phyloP scores from a whole-genome alignment of 768 basidiomycete species.

The Calvatia gigantea region DNA sequence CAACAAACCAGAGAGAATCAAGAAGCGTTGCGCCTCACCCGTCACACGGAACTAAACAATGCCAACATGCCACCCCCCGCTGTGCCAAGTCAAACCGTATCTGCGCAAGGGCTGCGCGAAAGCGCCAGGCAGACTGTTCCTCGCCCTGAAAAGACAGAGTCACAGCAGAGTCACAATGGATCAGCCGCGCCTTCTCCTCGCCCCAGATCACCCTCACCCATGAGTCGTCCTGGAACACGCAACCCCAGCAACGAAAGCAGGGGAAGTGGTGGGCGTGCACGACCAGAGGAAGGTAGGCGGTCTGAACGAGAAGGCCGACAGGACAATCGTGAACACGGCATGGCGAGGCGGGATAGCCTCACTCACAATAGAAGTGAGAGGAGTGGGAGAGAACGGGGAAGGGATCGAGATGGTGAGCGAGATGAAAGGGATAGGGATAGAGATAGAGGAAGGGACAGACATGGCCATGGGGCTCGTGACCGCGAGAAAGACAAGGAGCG shows the following conservation, averaged over 20 bases:
- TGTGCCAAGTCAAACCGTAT: slow-evolving; percentile 73
- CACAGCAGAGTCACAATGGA: slow-evolving; percentile 49
- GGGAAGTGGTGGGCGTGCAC: slow-evolving; percentile 59
- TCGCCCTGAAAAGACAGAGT: slow-evolving; percentile 40
- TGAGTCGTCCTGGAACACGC: slow-evolving; percentile 63
- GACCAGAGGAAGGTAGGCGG: slow-evolving; percentile 51
- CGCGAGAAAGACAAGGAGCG: slow-evolving; percentile 54
- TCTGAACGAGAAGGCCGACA: slow-evolving; percentile 47
- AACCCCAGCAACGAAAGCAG: slow-evolving; percentile 73
- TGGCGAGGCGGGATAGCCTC: slow-evolving; percentile 45
- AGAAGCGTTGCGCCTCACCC: slow-evolving; percentile 35
- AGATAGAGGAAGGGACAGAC: slow-evolving; percentile 37
- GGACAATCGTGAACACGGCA: slow-evolving; percentile 40
- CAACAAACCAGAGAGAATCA: slow-evolving; percentile 11
- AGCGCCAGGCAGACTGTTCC: slow-evolving; percentile 68
- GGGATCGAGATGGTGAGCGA: slow-evolving; percentile 29
- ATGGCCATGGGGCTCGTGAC: slow-evolving; percentile 43
- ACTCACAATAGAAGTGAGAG: slow-evolving; percentile 52
- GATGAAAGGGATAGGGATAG: slow-evolving; percentile 42
- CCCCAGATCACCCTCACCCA: slow-evolving; percentile 62
- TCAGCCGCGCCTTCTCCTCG: slow-evolving; percentile 57
- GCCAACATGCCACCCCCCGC: slow-evolving; percentile 74
- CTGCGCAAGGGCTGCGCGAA: slow-evolving; percentile 77
- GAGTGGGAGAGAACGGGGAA: slow-evolving; percentile 39
- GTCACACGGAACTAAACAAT: slow-evolving; percentile 29